phyloP scores from a whole-genome alignment of 2,329 filamentous ascomycete species.

The Fonsecaea nubica region DNA sequence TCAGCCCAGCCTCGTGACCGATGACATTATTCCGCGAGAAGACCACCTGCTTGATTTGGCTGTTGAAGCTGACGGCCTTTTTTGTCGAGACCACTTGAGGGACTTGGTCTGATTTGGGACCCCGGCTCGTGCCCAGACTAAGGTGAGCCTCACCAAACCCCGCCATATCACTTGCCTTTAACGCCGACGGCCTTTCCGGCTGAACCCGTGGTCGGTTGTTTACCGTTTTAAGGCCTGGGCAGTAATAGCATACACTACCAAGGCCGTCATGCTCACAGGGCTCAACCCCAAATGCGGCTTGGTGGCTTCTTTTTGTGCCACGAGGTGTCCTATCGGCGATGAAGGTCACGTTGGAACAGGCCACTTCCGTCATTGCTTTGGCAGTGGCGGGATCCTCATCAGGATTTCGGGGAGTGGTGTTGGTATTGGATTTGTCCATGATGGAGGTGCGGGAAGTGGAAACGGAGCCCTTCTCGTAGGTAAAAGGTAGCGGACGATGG shows the following conservation, averaged over 20 bases:
- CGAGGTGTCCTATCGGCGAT: background rate
- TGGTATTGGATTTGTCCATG: background rate
- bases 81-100: background rate
- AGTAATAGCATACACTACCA: background rate
- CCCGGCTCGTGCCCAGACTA: background rate
- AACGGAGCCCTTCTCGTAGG: background rate
- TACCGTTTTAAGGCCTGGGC: background rate
- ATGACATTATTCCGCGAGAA: background rate
- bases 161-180: background rate
- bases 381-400: background rate
- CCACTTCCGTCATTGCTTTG: background rate
- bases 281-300: background rate
- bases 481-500: background rate
- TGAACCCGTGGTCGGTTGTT: background rate
- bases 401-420: background rate
- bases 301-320: constrained; percentile 9
- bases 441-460: background rate
- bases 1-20: background rate
- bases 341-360: background rate
- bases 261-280: background rate
- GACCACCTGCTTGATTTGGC: background rate
- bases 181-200: background rate
- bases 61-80: constrained; percentile 9
- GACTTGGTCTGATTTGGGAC: background rate
- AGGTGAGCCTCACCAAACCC: background rate